phyloP scores from a whole-genome alignment of 139 green algal genomes.

The Microglena sp. region DNA sequence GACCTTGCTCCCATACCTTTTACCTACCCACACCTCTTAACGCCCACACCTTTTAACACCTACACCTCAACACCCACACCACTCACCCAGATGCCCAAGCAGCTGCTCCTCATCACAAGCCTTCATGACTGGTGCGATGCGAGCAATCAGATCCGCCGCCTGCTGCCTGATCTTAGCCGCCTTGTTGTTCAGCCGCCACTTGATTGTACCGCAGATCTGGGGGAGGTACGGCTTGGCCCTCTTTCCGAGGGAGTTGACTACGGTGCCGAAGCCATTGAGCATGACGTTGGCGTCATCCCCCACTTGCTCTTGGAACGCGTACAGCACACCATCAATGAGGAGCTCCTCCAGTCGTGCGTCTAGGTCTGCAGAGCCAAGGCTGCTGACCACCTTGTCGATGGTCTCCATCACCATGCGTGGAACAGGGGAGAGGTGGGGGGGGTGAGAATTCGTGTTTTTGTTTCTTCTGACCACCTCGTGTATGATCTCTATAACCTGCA shows the following conservation, averaged over 20 bases:
- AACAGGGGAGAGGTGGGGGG: no score
- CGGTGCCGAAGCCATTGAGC: conserved; percentile 95
- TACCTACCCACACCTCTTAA: no score
- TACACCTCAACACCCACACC: no score
- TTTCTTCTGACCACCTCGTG: no score
- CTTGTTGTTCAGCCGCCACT: conserved; percentile 99
- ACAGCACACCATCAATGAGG: conserved; percentile 97
- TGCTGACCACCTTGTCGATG: conserved; percentile 82
- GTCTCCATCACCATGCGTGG: conserved; percentile 99
- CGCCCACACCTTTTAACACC: no score
- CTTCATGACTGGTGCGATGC: conserved; percentile 90
- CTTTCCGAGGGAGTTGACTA: conserved; percentile 86
- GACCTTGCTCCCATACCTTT: no score
- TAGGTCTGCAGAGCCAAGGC: conserved; percentile 85
- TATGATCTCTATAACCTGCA: no score
- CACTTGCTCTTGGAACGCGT: conserved; percentile 97
- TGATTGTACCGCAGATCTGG: conserved; percentile 98
- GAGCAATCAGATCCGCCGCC: conserved; percentile 91
- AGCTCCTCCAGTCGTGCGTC: conserved; percentile 93
- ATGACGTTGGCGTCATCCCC: conserved; percentile 80
- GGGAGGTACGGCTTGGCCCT: conserved; percentile 93
- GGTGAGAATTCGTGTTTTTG: no score
- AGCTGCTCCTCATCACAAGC: conserved; percentile 93
- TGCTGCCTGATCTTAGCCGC: conserved; percentile 89
- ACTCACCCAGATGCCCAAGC: conserved; percentile 81